phyloP scores from a whole-genome alignment of 306 rosid species.

The Oxytropis ochrocephala region DNA sequence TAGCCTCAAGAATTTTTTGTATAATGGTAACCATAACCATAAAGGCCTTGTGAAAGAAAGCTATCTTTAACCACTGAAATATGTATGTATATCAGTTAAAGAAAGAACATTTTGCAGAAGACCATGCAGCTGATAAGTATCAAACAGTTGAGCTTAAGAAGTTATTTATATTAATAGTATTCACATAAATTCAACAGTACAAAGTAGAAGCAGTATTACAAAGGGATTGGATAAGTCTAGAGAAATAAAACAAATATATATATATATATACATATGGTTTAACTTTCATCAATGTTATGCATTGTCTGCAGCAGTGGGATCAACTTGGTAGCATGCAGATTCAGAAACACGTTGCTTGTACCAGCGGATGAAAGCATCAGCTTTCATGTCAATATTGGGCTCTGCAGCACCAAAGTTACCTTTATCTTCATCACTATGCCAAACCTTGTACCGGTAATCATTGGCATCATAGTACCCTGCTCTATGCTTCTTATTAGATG shows the following conservation, averaged over 20 bases:
- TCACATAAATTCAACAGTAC: background rate
- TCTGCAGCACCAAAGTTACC: conserved; percentile 49
- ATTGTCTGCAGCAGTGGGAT: background rate
- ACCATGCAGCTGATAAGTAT: background rate
- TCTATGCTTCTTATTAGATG: conserved; percentile 22
- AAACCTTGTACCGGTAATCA: conserved; percentile 26
- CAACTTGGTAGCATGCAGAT: conserved; percentile 28
- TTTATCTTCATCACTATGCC: conserved; percentile 59
- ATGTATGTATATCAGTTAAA: background rate
- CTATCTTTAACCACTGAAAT: too few relatives aligned
- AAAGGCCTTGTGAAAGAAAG: background rate
- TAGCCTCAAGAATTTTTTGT: too few relatives aligned
- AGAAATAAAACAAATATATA: background rate
- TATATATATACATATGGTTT: background rate
- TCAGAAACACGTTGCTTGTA: conserved; percentile 40
- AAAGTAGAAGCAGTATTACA: conserved; percentile 3
- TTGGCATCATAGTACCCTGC: conserved; percentile 7
- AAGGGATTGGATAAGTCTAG: background rate
- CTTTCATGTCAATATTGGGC: conserved; percentile 49
- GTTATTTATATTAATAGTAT: background rate
- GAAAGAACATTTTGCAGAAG: background rate
- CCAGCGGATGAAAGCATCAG: conserved; percentile 39
- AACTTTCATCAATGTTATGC: background rate
- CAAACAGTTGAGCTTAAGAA: background rate
- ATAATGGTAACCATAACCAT: too few relatives aligned